A percentile compares a stretch with the other conserved stretches of the same genome.
Conservation (phyloP, 345 rosid genomes). For the Combretum micranthum region DNA sequence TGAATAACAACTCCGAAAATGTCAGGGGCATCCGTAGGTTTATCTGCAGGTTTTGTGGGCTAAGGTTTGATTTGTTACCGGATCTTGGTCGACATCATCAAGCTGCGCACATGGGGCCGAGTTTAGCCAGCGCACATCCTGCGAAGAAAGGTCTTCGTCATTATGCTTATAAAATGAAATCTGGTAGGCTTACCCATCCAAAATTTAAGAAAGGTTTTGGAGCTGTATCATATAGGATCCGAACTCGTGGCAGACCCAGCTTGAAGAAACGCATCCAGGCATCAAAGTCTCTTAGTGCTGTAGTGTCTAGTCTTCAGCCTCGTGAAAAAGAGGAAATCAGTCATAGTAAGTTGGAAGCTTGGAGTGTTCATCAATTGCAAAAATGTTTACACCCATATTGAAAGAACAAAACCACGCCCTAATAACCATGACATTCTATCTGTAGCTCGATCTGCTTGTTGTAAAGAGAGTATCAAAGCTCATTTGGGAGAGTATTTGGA, state of each 20-base stretch:
- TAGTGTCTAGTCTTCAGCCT: constrained; percentile 30
- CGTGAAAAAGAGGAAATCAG: constrained; percentile 23
- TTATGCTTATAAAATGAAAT: constrained; percentile 67
- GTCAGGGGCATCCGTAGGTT: constrained; percentile 41
- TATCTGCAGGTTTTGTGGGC: constrained; percentile 83
- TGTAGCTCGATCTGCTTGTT: constrained; percentile 79
- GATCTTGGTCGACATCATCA: constrained; percentile 99
- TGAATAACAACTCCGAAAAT: constrained; percentile 39
- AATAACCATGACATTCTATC: constrained; percentile 72
- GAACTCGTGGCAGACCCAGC: constrained; percentile 53
- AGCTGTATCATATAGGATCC: constrained; percentile 63
- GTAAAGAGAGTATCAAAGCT: constrained; percentile 70
- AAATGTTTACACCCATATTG: constrained; percentile 57
- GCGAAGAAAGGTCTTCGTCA: constrained; percentile 65
- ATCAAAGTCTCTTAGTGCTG: constrained; percentile 37
- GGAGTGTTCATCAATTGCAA: constrained; percentile 62
- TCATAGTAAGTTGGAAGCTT: constrained; percentile 48
- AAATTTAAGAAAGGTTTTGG: constrained; percentile 82
- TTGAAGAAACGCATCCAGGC: constrained; percentile 77
- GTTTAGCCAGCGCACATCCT: constrained; percentile 44
- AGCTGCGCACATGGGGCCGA: constrained; percentile 89
- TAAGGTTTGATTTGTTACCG: constrained; percentile 86
- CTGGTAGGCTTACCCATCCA: constrained; percentile 90
- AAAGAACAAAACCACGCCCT: constrained; percentile 81
- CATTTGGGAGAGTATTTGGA: constrained; percentile 67